Conservation (phyloP, 306 rosid species). For the Comarum palustre region DNA sequence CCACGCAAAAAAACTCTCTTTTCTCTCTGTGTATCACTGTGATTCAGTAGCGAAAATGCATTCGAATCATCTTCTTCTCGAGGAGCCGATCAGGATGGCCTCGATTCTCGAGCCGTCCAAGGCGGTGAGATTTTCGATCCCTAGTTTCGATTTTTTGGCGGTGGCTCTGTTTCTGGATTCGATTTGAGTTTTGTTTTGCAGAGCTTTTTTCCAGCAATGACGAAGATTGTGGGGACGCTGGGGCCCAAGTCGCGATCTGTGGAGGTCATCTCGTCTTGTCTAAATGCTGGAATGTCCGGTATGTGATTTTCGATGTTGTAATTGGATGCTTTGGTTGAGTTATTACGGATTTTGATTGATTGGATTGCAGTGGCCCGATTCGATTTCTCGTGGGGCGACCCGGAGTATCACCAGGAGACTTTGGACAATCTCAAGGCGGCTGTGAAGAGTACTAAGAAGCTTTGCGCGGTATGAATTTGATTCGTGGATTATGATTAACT, state of each 20-base stretch:
- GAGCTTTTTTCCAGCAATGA: conserved; percentile 87
- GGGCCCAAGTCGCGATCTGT: conserved; percentile 88
- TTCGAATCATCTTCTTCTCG: conserved; percentile 85
- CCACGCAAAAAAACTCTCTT: background rate
- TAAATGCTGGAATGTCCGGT: conserved; percentile 99
- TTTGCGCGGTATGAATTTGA: conserved; percentile 74
- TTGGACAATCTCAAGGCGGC: conserved; percentile 83
- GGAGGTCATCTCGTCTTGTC: conserved; percentile 72
- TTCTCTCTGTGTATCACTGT: background rate
- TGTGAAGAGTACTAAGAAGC: conserved; percentile 81
- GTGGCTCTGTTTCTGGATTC: conserved; percentile 25
- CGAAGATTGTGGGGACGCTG: conserved; percentile 93
- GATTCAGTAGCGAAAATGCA: conserved; percentile 57
- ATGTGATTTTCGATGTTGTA: background rate
- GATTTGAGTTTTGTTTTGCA: conserved; percentile 25
- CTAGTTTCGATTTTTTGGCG: background rate
- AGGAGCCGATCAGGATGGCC: conserved; percentile 93
- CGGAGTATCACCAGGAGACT: conserved; percentile 83
- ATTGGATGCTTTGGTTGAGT: background rate
- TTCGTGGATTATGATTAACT: background rate
- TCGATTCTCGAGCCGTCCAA: conserved; percentile 92
- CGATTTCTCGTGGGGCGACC: conserved; percentile 84
- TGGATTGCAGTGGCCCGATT: conserved; percentile 76
- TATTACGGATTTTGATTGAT: conserved; percentile 1
- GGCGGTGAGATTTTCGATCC: conserved; percentile 42